Evolutionary conservation across 2,329 filamentous ascomycete species (phyloP).

Genomic region (Gaeumannomyces sp.): DNA sequence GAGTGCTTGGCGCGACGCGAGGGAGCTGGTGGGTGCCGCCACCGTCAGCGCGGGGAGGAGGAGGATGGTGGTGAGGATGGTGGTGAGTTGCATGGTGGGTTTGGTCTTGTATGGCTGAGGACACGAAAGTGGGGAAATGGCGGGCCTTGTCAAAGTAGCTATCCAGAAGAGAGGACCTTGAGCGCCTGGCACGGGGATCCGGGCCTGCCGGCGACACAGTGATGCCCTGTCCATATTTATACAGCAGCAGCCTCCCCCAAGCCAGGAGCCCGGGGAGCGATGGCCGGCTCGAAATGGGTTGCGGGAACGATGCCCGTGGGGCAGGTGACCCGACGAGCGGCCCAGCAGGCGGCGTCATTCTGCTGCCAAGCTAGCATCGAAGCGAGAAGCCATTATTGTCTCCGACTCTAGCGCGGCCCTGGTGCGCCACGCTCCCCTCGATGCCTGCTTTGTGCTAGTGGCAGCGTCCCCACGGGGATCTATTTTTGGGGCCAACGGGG

Average conservation of each 20-base stretch:
- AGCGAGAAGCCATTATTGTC: neutral
- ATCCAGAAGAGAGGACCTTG: too few relatives aligned
- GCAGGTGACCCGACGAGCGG: neutral
- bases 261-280: neutral
- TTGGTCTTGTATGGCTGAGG: neutral
- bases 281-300: too few relatives aligned
- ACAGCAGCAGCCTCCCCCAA: neutral
- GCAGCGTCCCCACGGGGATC: neutral
- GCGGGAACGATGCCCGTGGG: too few relatives aligned
- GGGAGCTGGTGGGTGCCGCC: neutral
- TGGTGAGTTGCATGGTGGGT: neutral
- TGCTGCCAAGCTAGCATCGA: neutral
- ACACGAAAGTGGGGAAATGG: neutral
- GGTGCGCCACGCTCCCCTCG: too few relatives aligned
- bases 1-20: conserved; percentile 4
- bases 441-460: too few relatives aligned
- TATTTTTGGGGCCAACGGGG: neutral
- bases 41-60: neutral
- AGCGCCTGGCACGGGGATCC: too few relatives aligned
- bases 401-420: neutral
- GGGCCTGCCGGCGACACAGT: too few relatives aligned
- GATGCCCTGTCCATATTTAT: neutral
- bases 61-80: neutral
- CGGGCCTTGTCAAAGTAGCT: too few relatives aligned
- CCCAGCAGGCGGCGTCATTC: neutral